These are phyloP conservation scores for Xerocomellus amylosporus DNA, from an alignment of 768 basidiomycete species.

Conservation along the genomic window DNA sequence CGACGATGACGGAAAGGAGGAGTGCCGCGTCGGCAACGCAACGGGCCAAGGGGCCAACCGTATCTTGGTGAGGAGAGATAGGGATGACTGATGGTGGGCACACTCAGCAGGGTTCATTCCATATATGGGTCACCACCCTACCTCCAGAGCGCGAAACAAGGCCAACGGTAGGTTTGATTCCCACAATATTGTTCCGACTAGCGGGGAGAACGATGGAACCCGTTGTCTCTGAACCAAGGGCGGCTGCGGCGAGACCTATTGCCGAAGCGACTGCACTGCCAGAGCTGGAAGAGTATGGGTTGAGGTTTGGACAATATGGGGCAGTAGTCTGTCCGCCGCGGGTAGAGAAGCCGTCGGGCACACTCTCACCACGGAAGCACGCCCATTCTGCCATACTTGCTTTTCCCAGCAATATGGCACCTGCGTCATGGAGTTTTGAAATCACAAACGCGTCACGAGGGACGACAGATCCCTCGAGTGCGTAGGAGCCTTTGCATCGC, in stretches of 20 bases:
- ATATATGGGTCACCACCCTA: constrained; percentile 6
- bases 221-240: constrained; percentile 49
- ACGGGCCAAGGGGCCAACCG: constrained; percentile 38
- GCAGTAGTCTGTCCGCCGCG: constrained; percentile 44
- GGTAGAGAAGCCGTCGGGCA: constrained; percentile 44
- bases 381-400: constrained; percentile 45
- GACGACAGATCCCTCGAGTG: constrained; percentile 39
- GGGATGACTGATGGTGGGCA: constrained; percentile 41
- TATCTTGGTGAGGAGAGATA: constrained; percentile 41
- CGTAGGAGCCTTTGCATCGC: constrained; percentile 31
- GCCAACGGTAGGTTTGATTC: constrained; percentile 43
- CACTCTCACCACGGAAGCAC: constrained; percentile 33
- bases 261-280: constrained; percentile 45
- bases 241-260: constrained; percentile 43
- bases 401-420: constrained; percentile 42
- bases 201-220: constrained; percentile 47
- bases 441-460: constrained; percentile 35
- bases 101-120: not conserved
- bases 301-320: constrained; percentile 42
- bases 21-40: constrained; percentile 39
- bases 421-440: constrained; percentile 31
- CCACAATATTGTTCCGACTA: constrained; percentile 43
- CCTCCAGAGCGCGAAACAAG: constrained; percentile 41
- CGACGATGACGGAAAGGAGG: constrained; percentile 41
- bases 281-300: constrained; percentile 41